Base-by-base conservation (phyloP, 345 rosid genomes). In the Atalantia buxifolia region DNA sequence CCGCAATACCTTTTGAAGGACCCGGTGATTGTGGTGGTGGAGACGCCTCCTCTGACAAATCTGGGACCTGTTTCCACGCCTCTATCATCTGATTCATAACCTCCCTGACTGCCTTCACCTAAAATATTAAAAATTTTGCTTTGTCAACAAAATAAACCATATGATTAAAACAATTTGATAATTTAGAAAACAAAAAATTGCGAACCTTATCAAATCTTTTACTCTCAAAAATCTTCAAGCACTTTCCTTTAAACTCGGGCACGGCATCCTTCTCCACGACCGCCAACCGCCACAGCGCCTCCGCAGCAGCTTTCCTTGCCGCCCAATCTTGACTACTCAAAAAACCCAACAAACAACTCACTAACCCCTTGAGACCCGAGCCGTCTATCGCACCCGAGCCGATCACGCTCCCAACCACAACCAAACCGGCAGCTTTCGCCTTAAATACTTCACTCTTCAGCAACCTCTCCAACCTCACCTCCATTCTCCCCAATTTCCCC, bases 51-150 rank as follows among this genome's bases (percentile, higher is more conserved):
- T 91, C 93, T 1, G 94, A 90, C 77, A 93, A 79, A 91, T 95
- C 99, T 0, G 97, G 94, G 61, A 95, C 88, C 87, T 90, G 92
- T 85, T 89, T 93, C 99, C 99, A 95, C 2, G 95, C 95, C 78
- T 95, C 95, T 77, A 95, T 79, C 93, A 89, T 89, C 88, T 92
- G 89, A 79, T 63, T 87, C 97, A 95, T 93, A 84, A 88, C 97
- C 75, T 93, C 98, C 88, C 99, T 91, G 18, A 87, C 92, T 62
- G 92, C 94, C 89, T 91, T 95, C 82, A 93, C 98, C 99, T 95
- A 72, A 76, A 77, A 69, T 48, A 61, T 55, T 75, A n/a, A 9
- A 71, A 77, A 82, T 13, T 27, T 36, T 76, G 45, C 59, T n/a
- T 22, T 2, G 60, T 79, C 30, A 69, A 2, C 75, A 53, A 65